These are phyloP conservation scores for Cairneyella variabilis DNA, from an alignment of 495 filamentous ascomycete genomes.

Conservation along the genomic window DNA sequence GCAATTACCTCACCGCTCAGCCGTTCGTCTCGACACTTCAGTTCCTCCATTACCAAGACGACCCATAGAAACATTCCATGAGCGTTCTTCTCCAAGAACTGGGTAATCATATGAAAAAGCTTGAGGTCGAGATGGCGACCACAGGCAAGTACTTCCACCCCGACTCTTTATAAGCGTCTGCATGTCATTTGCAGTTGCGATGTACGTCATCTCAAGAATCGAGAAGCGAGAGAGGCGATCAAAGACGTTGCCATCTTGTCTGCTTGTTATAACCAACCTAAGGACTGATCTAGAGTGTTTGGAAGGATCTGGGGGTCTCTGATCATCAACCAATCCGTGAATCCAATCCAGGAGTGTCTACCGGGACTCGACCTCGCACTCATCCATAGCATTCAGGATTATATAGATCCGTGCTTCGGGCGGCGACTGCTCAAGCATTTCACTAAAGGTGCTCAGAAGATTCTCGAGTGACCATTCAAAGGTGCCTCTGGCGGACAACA, in stretches of 20 bases:
- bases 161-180: background rate
- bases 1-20: slow-evolving; percentile 1
- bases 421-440: background rate
- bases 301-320: background rate
- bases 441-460: background rate
- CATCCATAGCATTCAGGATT: slow-evolving; percentile 1
- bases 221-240: background rate
- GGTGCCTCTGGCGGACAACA: background rate
- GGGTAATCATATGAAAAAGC: background rate
- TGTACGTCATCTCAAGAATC: slow-evolving; percentile 6
- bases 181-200: slow-evolving; percentile 2
- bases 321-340: background rate
- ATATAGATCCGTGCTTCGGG: background rate
- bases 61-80: slow-evolving; percentile 18
- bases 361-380: background rate
- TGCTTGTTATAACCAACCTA: slow-evolving; percentile 3
- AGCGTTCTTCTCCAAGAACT: slow-evolving; percentile 5
- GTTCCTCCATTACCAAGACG: slow-evolving; percentile 3
- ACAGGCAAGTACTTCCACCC: background rate
- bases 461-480: slow-evolving; percentile 9
- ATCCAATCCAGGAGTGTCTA: background rate
- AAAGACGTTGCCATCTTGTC: slow-evolving; percentile 7
- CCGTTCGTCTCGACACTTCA: slow-evolving; percentile 5
- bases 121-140: background rate
- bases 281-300: background rate